Percentiles rank a stretch among this genome's conserved stretches.
Conservation (phyloP, 75 land plant genomes). For the Selaginella tamariscina region DNA sequence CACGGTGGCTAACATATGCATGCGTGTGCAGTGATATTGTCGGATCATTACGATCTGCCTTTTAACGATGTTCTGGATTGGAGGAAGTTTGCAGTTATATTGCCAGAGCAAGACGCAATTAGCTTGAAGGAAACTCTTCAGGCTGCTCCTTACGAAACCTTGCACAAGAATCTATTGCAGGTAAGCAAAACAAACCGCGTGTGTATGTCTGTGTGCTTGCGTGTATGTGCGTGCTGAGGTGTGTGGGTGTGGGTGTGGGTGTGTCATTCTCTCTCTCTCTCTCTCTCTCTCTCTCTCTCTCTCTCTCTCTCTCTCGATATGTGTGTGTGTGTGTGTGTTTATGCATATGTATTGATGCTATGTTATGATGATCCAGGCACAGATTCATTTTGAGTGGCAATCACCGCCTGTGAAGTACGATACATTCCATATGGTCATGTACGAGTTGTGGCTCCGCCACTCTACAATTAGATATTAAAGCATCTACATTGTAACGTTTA, state of each 20-base stretch:
- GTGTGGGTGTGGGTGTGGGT: not conserved
- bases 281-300: not conserved
- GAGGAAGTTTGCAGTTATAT: slow-evolving; percentile 55
- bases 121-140: slow-evolving; percentile 60
- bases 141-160: slow-evolving; percentile 33
- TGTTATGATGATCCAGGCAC: slow-evolving; percentile 28
- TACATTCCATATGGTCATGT: slow-evolving; percentile 81
- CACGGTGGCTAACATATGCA: slow-evolving; percentile 12
- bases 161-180: slow-evolving; percentile 46
- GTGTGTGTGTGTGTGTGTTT: too few relatives aligned
- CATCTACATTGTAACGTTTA: too few relatives aligned
- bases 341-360: too few relatives aligned
- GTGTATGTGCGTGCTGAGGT: too few relatives aligned
- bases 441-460: slow-evolving; percentile 64
- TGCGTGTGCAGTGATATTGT: slow-evolving; percentile 49
- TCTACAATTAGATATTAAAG: slow-evolving; percentile 51
- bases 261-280: not conserved
- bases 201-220: not conserved
- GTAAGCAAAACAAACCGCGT: slow-evolving; percentile 15
- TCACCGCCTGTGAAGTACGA: slow-evolving; percentile 60
- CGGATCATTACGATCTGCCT: slow-evolving; percentile 83
- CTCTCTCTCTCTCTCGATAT: not conserved
- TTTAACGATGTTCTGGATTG: slow-evolving; percentile 87
- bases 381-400: slow-evolving; percentile 70
- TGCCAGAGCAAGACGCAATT: slow-evolving; percentile 59